Percentiles rank a stretch among this genome's conserved stretches.
phyloP scores from a whole-genome alignment of 805 yeast genomes.

The Candida silvatica region DNA sequence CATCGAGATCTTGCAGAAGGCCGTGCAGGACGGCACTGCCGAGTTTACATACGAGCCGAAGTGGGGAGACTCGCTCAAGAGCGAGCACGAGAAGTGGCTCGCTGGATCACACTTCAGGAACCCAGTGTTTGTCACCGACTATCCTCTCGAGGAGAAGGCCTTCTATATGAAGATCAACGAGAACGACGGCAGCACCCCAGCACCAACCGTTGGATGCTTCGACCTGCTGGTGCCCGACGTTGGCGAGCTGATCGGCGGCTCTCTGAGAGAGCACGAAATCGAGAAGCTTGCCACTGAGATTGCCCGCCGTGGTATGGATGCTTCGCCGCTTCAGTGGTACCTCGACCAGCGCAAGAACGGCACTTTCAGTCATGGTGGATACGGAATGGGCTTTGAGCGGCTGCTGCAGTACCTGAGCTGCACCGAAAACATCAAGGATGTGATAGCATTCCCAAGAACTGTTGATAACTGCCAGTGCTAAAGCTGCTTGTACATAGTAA shows the following conservation, averaged over 20 bases:
- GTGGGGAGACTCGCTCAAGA: slow-evolving; percentile 69
- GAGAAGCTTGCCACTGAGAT: slow-evolving; percentile 41
- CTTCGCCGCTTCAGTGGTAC: slow-evolving; percentile 70
- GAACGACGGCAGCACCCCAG: slow-evolving; percentile 23
- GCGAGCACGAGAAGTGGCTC: slow-evolving; percentile 89
- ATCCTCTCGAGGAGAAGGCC: slow-evolving; percentile 74
- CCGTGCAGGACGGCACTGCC: slow-evolving; percentile 23
- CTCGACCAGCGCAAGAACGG: slow-evolving; percentile 67
- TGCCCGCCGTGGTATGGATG: slow-evolving; percentile 44
- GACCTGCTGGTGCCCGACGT: slow-evolving; percentile 85
- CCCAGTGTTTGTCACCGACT: slow-evolving; percentile 86
- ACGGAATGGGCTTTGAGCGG: slow-evolving; percentile 92
- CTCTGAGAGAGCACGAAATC: slow-evolving; percentile 72
- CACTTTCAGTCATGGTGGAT: slow-evolving; percentile 91
- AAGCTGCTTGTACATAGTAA: not conserved
- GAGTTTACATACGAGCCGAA: slow-evolving; percentile 34
- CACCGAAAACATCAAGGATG: slow-evolving; percentile 76
- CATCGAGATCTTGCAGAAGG: slow-evolving; percentile 37
- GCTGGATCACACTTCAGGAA: slow-evolving; percentile 58
- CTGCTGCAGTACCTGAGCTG: slow-evolving; percentile 65
- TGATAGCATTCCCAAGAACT: slow-evolving; percentile 79
- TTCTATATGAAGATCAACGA: slow-evolving; percentile 74
- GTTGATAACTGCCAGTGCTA: slow-evolving; percentile 44
- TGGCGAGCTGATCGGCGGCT: slow-evolving; percentile 94
- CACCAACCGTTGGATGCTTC: slow-evolving; percentile 73